A percentile compares a stretch with the other conserved stretches of the same genome.
These are phyloP conservation scores for Pestalotiopsis sp. DNA, from an alignment of 2,329 filamentous ascomycete genomes.

Conservation along the genomic window DNA sequence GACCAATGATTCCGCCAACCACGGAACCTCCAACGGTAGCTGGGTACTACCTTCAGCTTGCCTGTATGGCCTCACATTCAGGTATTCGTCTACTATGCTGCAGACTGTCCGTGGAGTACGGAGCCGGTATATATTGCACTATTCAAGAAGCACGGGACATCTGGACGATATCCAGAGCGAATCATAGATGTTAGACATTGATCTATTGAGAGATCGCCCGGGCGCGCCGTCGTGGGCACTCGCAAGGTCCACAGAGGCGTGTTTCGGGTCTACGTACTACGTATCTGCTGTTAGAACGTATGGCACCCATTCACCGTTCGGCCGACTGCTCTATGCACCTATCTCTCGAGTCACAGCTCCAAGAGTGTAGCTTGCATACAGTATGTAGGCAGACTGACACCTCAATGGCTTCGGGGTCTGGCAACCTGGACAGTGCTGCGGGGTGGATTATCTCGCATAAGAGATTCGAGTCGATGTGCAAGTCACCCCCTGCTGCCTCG, in stretches of 20 bases:
- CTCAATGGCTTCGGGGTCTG: too few species aligned
- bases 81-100: not conserved
- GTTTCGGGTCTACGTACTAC: not conserved
- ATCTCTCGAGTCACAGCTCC: too few species aligned
- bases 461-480: not conserved
- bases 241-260: not conserved
- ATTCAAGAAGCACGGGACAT: not conserved
- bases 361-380: too few species aligned
- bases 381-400: too few species aligned
- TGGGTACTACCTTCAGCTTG: not conserved
- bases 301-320: too few species aligned
- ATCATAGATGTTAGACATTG: not conserved
- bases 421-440: not conserved
- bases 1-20: not conserved
- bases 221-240: not conserved
- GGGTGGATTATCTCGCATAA: not conserved
- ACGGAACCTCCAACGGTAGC: not conserved
- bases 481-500: not conserved
- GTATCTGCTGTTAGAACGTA: too few species aligned
- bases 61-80: not conserved
- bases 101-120: not conserved
- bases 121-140: not conserved
- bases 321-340: too few species aligned
- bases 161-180: not conserved
- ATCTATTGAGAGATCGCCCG: not conserved